Base-by-base conservation (phyloP, 2,329 filamentous ascomycete genomes). In the Ceratocystis smalleyi region DNA sequence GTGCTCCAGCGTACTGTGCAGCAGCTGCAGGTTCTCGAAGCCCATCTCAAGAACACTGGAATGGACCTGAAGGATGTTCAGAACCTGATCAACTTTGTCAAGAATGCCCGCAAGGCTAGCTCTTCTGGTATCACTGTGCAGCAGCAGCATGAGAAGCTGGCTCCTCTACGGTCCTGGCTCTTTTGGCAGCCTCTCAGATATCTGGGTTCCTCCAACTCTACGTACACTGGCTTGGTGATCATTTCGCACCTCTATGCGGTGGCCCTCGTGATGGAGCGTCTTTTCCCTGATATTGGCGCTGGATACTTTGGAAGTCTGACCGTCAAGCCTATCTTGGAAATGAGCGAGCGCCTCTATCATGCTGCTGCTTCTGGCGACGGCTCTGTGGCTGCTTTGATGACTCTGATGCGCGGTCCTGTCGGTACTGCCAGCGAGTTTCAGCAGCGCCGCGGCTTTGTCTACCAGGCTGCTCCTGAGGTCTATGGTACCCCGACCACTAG, bases 181-280 rank as follows among this genome's bases (percentile, higher is more conserved):
- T 96, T 97, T 75, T 97, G 92, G 91, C 83, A 96, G 64, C 94
- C 94, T 0, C 85, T 96, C 43, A 84, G 85, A 69, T 87, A 91
- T 70, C 80, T 96, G 30, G 87, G 92, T 72, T 84, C 85, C 68
- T 87, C 86, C 59, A 84, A 86, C 61, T 83, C 83, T 43, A 90
- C 92, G 68, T 82, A 88, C 27, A 88, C 83, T 66, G 87, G 90
- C 1, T 79, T 96, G 69, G 80, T 95, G 62, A 85, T 95, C 67
- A 85, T 97, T 64, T 88, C 91, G 10, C 89, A 97, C 72, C 90
- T 96, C 73, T 97, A 96, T 76, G 91, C 89, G 0, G 84, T 91
- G 19, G 91, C 90, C 2, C 79, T 97, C 66, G 83, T 90, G 47
- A 83, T 97, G 75, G 91, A 96, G 75, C 89, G 90, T 17, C 81